These are phyloP conservation scores for Ogataea pini DNA, from an alignment of 805 yeast species.

Conservation along the genomic window DNA sequence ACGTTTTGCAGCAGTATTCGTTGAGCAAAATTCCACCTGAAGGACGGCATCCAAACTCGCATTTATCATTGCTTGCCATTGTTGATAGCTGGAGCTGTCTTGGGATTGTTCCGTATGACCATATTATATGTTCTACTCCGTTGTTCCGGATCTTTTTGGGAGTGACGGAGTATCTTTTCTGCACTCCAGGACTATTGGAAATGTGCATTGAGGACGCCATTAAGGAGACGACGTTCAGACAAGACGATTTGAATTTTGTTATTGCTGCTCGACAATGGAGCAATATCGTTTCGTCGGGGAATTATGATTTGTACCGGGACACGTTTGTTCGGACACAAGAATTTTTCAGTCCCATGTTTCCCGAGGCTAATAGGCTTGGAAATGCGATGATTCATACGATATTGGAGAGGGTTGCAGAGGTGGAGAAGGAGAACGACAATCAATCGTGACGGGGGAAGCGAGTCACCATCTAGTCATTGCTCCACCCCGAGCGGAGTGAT, in stretches of 20 bases:
- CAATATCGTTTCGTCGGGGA: conserved; percentile 71
- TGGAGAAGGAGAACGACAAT: not conserved
- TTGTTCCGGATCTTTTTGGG: conserved; percentile 89
- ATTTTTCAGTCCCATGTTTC: conserved; percentile 84
- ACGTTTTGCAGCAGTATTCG: conserved; percentile 75
- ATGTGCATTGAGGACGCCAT: conserved; percentile 75
- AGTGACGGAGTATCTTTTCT: conserved; percentile 87
- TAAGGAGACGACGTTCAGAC: conserved; percentile 65
- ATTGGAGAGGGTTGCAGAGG: conserved; percentile 37
- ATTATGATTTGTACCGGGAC: conserved; percentile 66
- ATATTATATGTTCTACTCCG: conserved; percentile 95
- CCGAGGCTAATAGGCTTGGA: conserved; percentile 85
- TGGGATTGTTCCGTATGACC: conserved; percentile 91
- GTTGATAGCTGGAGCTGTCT: conserved; percentile 91
- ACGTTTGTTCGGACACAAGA: conserved; percentile 78
- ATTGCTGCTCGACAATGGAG: conserved; percentile 92
- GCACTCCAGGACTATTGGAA: conserved; percentile 81
- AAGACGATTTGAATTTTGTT: conserved; percentile 90
- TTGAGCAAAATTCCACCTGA: conserved; percentile 70
- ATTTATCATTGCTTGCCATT: conserved; percentile 81
- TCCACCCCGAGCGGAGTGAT: no score
- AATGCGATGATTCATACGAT: conserved; percentile 92
- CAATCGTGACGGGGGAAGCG: not conserved
- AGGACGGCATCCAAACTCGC: conserved; percentile 78
- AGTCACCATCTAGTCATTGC: no score